phyloP scores from a whole-genome alignment of 768 basidiomycete genomes.

The Kwoniella shandongensis region DNA sequence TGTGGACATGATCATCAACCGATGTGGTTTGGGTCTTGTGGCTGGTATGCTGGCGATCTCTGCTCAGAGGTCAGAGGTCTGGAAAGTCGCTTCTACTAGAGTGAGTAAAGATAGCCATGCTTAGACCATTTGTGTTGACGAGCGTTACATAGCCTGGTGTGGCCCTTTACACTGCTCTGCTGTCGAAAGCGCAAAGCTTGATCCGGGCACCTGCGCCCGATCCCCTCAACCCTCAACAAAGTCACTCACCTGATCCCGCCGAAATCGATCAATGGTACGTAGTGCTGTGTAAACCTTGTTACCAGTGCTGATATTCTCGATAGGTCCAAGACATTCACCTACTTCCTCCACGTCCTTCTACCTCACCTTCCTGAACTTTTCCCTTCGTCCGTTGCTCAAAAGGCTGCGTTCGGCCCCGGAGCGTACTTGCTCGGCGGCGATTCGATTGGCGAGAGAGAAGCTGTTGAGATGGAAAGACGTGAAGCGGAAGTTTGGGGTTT shows the following conservation, averaged over 20 bases:
- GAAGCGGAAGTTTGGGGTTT: slow-evolving; percentile 54
- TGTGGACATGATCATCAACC: slow-evolving; percentile 76
- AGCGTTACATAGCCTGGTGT: slow-evolving; percentile 70
- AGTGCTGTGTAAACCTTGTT: background rate
- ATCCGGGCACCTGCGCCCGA: slow-evolving; percentile 68
- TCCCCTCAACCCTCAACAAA: slow-evolving; percentile 56
- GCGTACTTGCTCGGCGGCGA: slow-evolving; percentile 52
- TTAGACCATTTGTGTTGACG: slow-evolving; percentile 3
- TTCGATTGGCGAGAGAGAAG: slow-evolving; percentile 39
- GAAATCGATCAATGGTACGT: slow-evolving; percentile 75
- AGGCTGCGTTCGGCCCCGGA: slow-evolving; percentile 55
- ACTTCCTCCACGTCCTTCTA: slow-evolving; percentile 75
- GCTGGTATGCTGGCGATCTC: slow-evolving; percentile 82
- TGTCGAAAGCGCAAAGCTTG: slow-evolving; percentile 89
- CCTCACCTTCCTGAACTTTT: slow-evolving; percentile 78
- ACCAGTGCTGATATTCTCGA: slow-evolving; percentile 8
- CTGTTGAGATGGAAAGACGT: slow-evolving; percentile 49
- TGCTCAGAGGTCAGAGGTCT: slow-evolving; percentile 73
- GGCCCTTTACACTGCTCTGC: slow-evolving; percentile 81
- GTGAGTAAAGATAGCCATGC: slow-evolving; percentile 57
- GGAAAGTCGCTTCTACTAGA: slow-evolving; percentile 71
- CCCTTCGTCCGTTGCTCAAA: slow-evolving; percentile 69
- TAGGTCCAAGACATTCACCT: slow-evolving; percentile 86
- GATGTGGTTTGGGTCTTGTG: slow-evolving; percentile 75
- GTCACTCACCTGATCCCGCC: slow-evolving; percentile 60